These are phyloP conservation scores for Aureobasidium lini DNA, from an alignment of 2,329 filamentous ascomycete genomes.

Conservation along the genomic window DNA sequence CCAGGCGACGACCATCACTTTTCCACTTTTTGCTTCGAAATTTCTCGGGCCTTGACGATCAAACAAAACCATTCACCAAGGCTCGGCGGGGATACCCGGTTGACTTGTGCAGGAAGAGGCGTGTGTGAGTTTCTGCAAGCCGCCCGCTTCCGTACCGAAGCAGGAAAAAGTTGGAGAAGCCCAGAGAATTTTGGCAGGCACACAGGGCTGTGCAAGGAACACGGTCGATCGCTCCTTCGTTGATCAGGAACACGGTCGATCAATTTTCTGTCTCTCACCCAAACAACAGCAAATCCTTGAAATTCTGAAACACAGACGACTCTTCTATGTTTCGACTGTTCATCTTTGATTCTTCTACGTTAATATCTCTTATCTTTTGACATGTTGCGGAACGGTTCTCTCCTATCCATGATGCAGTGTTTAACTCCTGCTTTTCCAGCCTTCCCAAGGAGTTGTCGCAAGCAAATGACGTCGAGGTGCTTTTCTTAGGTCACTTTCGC, in stretches of 20 bases:
- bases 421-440: not conserved
- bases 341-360: not conserved
- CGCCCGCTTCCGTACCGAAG: not conserved
- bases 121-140: not conserved
- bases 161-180: not conserved
- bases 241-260: slow-evolving; percentile 4
- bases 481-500: slow-evolving; percentile 5
- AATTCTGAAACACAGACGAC: not conserved
- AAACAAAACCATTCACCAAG: slow-evolving; percentile 7
- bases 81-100: slow-evolving; percentile 5
- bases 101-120: slow-evolving; percentile 1
- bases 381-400: not conserved
- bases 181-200: not conserved
- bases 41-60: not conserved
- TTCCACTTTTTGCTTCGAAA: not conserved
- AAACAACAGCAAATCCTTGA: not conserved
- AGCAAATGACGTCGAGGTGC: slow-evolving; percentile 3
- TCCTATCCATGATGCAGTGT: not conserved
- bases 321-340: not conserved
- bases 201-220: slow-evolving; percentile 7
- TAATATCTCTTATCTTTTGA: not conserved
- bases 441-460: slow-evolving; percentile 1
- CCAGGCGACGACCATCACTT: not conserved
- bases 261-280: not conserved
- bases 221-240: not conserved